Evolutionary conservation across 257 asterid species (phyloP), one percentile per base, ranked within the genome.

Genomic region (Nemophila menziesii): DNA sequence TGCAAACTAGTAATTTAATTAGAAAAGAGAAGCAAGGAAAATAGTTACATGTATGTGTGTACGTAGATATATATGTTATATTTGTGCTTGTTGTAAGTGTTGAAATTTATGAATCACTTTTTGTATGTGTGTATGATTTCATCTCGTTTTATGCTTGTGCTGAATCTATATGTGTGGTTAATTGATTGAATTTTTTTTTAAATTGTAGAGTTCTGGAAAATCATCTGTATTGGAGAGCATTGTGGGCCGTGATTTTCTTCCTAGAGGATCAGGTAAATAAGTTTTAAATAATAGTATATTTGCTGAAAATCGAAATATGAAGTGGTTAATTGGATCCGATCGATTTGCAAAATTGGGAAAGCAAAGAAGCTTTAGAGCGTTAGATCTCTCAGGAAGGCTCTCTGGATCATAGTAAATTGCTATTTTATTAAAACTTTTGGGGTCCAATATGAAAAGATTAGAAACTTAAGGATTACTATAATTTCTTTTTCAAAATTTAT

Each of bases 181-280:
- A 41, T 17, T 21, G 20, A 8, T 41, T 41, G 46, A 29, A 12
- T 17, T 20, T 41, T 41, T 18, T 12, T 8, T 22, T n/a, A 8
- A 5, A 41, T 15, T 53, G 34, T 44, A 69, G 77, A 69, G 76
- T 41, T 69, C 72, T 15, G 77, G 77, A 47, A 69, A 69, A 38
- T 69, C 77, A 8, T 69, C 72, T 11, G 77, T 64, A 49, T 60
- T 64, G 66, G 72, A 69, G 61, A 64, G 69, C 38, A 69, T 69
- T 16, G 77, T 69, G 3, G 72, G 77, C 16, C 54, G 66, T 44
- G 77, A 69, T 64, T 69, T 69, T 54, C 57, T 69, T 24, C 72
- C 77, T 8, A 56, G 76, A 38, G 76, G 76, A 49, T 64, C 72
- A 48, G 77, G 77, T 69, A 46, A 22, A 11, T 9, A 2, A 5